Evolutionary conservation across 108 stramenopile genomes (phyloP), one percentile per base, ranked within the genome.

Genomic region (Nitzschia sp.): DNA sequence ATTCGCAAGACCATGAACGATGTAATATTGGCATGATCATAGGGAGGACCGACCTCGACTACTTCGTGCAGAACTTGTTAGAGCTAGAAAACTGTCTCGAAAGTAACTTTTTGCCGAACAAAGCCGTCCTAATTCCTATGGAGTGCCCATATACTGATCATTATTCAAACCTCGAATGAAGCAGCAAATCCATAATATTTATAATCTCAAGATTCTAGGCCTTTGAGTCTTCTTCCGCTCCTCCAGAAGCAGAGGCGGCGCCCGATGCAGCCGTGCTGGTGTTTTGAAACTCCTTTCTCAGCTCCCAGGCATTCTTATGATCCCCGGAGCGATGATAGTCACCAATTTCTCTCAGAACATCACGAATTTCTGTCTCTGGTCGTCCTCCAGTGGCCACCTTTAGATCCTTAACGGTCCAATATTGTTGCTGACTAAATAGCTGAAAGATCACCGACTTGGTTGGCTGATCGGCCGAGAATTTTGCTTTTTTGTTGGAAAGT

Each of bases 311-410:
- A 59, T 82, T 88, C 79, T 91, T 94, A 63, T 88, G 76, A 75
- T 92, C 93, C 9, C 93, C 93, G 23, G 71, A 81, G 35, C 87
- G 78, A 72, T 90, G 89, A 77, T 87, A 94, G 13, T 87, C 84
- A 5, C 80, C 88, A 68, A 94, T 89, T 32, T 94, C 90, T 53
- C 74, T 54, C 51, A 94, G 42, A 1, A 86, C 77, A 28, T 88
- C 86, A 47, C 90, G 76, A 47, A 90, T 82, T 66, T 94, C 93
- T 2, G 82, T 76, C 57, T 94, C 93, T 1, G 83, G 72, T 24
- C 85, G 64, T 28, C 85, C 82, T 28, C 83, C 78, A 27, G 69
- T 67, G 0, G 81, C 85, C 6, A 68, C 64, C 58, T 74, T 78
- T 0, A 93, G 68, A 63, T 94, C 90, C 60, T 92, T 91, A 33